Evolutionary conservation across 495 filamentous ascomycete species (phyloP).

Genomic region (Aspergillus hancockii): DNA sequence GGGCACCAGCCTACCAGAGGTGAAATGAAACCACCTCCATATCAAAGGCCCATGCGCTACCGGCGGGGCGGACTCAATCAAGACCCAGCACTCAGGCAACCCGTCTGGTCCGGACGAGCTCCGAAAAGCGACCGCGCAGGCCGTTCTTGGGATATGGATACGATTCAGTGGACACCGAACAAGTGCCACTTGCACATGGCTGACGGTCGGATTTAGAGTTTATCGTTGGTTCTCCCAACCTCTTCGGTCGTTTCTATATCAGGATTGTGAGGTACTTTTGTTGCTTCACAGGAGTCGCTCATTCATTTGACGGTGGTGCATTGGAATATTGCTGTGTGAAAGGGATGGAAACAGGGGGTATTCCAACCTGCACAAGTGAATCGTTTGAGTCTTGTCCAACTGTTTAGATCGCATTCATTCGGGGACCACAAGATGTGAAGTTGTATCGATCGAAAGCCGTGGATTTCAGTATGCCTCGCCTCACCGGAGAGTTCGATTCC

Average conservation of each 20-base stretch:
- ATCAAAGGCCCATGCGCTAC: constrained; percentile 9
- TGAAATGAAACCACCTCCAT: not conserved
- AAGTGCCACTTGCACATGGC: constrained; percentile 7
- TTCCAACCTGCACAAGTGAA: too few relatives aligned
- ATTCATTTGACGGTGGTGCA: too few relatives aligned
- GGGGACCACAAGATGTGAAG: not conserved
- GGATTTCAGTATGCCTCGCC: not conserved
- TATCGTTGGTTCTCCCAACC: not conserved
- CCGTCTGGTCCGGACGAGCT: constrained; percentile 24
- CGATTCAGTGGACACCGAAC: not conserved
- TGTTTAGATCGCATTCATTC: too few relatives aligned
- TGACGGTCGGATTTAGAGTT: constrained; percentile 10
- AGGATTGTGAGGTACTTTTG: not conserved
- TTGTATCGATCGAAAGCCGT: not conserved
- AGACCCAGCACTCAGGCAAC: constrained; percentile 15
- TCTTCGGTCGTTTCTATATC: not conserved
- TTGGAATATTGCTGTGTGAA: too few relatives aligned
- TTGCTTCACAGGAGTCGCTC: too few relatives aligned
- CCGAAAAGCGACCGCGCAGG: constrained; percentile 6
- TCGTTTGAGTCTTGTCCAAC: too few relatives aligned
- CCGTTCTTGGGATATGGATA: not conserved
- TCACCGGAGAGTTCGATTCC: constrained; percentile 17
- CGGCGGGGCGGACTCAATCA: constrained; percentile 22
- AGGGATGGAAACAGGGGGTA: too few relatives aligned
- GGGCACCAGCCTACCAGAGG: not conserved